Evolutionary conservation across 192 early-diverging fungal species (phyloP).

Genomic region (Chytriomyces hyalinus): DNA sequence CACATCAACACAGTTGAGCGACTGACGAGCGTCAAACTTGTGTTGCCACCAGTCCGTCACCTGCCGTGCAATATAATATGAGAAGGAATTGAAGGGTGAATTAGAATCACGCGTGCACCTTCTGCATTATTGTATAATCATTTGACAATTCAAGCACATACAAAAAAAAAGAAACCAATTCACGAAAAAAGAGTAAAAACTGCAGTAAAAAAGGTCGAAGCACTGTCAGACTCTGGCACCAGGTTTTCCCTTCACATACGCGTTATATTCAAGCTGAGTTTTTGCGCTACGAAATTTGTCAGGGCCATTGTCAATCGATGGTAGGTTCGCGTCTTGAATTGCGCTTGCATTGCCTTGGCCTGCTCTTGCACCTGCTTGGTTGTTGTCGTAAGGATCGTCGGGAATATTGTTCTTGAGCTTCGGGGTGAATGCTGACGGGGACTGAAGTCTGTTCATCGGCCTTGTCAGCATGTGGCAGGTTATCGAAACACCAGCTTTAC

Average conservation of each 20-base stretch:
- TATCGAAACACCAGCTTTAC: neutral
- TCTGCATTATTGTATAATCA: neutral
- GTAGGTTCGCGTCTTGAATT: neutral
- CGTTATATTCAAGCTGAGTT: constrained; percentile 38
- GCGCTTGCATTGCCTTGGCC: neutral
- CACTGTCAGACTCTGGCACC: neutral
- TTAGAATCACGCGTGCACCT: neutral
- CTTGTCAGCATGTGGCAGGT: neutral
- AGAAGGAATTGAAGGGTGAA: neutral
- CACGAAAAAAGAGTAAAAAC: neutral
- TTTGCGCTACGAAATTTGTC: constrained; percentile 23
- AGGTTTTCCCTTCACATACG: constrained; percentile 28
- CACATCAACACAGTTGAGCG: neutral
- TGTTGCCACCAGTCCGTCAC: neutral
- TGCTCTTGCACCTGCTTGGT: neutral
- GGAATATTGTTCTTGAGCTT: constrained; percentile 17
- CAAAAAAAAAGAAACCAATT: neutral
- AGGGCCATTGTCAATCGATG: neutral
- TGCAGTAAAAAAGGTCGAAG: neutral
- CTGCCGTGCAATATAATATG: neutral
- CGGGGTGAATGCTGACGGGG: constrained; percentile 30
- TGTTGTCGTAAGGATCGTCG: constrained; percentile 10
- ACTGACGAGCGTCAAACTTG: neutral
- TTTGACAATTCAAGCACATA: neutral
- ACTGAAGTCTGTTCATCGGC: constrained; percentile 8